Conservation (phyloP, 2,329 filamentous ascomycete genomes). For the Orbilia oligospora region DNA sequence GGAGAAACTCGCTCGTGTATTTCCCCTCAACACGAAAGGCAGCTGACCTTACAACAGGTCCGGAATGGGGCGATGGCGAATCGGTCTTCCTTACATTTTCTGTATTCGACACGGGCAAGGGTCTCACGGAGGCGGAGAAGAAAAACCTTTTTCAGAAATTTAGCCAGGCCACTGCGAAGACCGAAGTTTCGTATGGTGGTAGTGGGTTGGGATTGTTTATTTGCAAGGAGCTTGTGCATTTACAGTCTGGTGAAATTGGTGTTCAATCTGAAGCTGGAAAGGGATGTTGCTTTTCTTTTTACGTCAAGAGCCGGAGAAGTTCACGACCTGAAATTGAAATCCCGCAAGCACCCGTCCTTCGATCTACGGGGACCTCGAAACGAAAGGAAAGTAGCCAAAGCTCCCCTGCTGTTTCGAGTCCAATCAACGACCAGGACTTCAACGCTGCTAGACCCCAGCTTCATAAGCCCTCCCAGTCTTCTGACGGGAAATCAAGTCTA, state of each 20-base stretch:
- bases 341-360: constrained; percentile 48
- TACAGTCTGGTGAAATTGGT: constrained; percentile 84
- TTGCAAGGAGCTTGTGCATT: constrained; percentile 79
- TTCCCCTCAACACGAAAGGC: constrained; percentile 65
- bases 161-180: constrained; percentile 66
- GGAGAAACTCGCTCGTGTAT: constrained; percentile 64
- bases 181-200: constrained; percentile 80
- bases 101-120: constrained; percentile 83
- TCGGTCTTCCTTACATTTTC: constrained; percentile 78
- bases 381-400: constrained; percentile 21
- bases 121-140: constrained; percentile 75
- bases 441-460: neutral
- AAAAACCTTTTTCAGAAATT: constrained; percentile 63
- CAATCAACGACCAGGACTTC: constrained; percentile 22
- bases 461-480: neutral
- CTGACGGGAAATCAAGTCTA: constrained; percentile 30
- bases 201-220: constrained; percentile 82
- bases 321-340: constrained; percentile 64
- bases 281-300: constrained; percentile 83
- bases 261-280: constrained; percentile 77
- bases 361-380: constrained; percentile 22
- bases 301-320: constrained; percentile 78
- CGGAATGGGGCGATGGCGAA: constrained; percentile 70
- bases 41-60: constrained; percentile 62
- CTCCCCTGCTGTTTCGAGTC: constrained; percentile 6